Percentiles rank a stretch among this genome's conserved stretches.
phyloP scores from a whole-genome alignment of 352 stramenopile species.

The Globisporangium nunn region DNA sequence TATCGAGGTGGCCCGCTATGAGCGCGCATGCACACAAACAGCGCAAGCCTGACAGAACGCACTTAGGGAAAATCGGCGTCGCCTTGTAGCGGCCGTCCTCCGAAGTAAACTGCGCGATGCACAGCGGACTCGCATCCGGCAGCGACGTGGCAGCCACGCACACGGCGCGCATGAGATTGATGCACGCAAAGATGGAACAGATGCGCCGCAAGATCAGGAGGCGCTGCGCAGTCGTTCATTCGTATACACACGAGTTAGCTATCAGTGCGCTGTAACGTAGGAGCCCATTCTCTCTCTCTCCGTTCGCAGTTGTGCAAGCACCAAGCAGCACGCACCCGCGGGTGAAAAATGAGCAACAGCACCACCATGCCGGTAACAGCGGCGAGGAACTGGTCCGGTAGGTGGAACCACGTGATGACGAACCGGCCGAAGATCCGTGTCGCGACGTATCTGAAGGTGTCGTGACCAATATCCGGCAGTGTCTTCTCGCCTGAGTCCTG shows the following conservation, averaged over 20 bases:
- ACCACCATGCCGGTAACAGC: conserved; percentile 60
- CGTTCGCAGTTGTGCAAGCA: not conserved
- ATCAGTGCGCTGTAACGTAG: not conserved
- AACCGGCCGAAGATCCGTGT: conserved; percentile 77
- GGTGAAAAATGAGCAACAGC: conserved; percentile 66
- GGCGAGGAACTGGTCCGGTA: conserved; percentile 79
- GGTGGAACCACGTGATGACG: conserved; percentile 82
- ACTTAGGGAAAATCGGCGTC: conserved; percentile 85
- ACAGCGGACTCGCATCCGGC: conserved; percentile 79
- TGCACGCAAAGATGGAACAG: conserved; percentile 78
- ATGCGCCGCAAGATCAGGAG: conserved; percentile 79
- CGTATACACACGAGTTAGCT: not conserved
- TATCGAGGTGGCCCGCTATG: not conserved
- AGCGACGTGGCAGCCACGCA: conserved; percentile 84
- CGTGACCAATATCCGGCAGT: conserved; percentile 76
- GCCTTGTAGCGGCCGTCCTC: conserved; percentile 68
- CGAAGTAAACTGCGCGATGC: conserved; percentile 80
- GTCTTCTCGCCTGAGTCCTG: conserved; percentile 63
- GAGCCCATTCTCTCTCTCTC: no score
- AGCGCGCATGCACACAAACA: no score
- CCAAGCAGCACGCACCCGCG: conserved; percentile 40
- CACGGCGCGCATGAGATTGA: conserved; percentile 83
- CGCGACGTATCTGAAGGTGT: conserved; percentile 85
- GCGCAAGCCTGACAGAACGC: conserved; percentile 8
- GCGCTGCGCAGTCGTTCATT: conserved; percentile 24